phyloP scores from a whole-genome alignment of 176 grass and related monocot species.

The Oryza brachyantha region DNA sequence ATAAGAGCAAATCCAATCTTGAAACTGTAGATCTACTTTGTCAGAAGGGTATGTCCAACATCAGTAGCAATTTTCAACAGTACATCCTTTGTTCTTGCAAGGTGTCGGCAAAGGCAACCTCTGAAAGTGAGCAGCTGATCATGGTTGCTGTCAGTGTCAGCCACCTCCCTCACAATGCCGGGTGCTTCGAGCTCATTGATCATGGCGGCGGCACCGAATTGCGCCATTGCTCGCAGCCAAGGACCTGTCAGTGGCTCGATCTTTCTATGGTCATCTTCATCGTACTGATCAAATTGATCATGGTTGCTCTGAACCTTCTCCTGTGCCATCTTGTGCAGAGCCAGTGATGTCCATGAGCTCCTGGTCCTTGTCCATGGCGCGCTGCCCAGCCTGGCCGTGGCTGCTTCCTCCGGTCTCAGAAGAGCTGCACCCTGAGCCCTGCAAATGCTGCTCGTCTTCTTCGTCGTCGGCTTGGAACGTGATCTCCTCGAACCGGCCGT shows the following conservation, averaged over 20 bases:
- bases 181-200: not conserved
- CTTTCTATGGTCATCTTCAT: not conserved
- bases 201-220: not conserved
- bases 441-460: conserved; percentile 1
- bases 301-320: not conserved
- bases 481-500: conserved; percentile 81
- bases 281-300: not conserved
- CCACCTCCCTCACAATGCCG: not conserved
- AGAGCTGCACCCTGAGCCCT: conserved; percentile 25
- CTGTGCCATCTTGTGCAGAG: not conserved
- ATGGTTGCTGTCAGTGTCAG: not conserved
- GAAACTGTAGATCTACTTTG: not conserved
- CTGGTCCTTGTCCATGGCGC: conserved; percentile 1
- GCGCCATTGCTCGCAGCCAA: not conserved
- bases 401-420: conserved; percentile 2
- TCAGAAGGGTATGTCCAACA: not conserved
- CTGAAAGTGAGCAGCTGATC: not conserved
- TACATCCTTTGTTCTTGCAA: conserved; percentile 4
- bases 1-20: conserved; percentile 5
- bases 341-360: conserved; percentile 4
- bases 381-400: not conserved
- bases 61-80: conserved; percentile 10
- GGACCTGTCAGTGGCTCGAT: conserved; percentile 15
- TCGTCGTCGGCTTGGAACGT: conserved; percentile 51
- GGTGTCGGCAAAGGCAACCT: not conserved